Percentiles rank a stretch among this genome's conserved stretches.
These are phyloP conservation scores for Strigomonas oncopelti DNA, from an alignment of 208 protist species.

Conservation along the genomic window DNA sequence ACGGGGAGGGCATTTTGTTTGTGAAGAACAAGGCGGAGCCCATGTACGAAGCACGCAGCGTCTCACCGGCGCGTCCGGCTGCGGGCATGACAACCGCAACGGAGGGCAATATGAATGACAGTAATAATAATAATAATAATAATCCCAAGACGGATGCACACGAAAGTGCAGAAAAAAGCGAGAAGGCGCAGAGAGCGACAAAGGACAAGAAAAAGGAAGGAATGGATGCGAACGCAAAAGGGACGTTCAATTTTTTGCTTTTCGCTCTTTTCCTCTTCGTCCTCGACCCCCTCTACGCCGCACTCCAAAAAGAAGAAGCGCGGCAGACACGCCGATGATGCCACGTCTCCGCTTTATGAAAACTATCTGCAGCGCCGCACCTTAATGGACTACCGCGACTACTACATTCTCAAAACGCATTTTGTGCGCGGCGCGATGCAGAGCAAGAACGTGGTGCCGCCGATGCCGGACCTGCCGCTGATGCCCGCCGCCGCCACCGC, in stretches of 20 bases:
- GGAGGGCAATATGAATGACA: neutral
- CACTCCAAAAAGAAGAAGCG: neutral
- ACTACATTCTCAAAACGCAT: neutral
- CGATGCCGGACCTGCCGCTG: neutral
- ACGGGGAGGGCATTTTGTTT: constrained; percentile 58
- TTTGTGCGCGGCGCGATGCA: too few species aligned
- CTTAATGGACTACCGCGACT: constrained; percentile 5
- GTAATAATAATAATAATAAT: constrained; percentile 10
- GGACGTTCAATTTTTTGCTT: too few species aligned
- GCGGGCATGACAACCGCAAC: neutral
- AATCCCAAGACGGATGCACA: neutral
- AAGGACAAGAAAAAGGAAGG: neutral
- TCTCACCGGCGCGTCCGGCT: neutral
- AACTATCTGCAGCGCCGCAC: constrained; percentile 5
- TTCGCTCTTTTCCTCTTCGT: neutral
- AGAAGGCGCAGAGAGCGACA: neutral
- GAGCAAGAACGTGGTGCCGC: too few species aligned
- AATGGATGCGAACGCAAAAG: too few species aligned
- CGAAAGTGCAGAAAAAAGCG: neutral
- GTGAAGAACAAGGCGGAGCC: constrained; percentile 46
- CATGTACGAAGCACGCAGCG: constrained; percentile 29
- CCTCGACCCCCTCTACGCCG: neutral
- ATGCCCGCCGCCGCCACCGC: neutral
- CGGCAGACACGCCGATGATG: neutral
- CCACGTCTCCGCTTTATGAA: neutral